Evolutionary conservation across 495 filamentous ascomycete genomes (phyloP), one percentile per base, ranked within the genome.

Genomic region (Echria macrotheca): DNA sequence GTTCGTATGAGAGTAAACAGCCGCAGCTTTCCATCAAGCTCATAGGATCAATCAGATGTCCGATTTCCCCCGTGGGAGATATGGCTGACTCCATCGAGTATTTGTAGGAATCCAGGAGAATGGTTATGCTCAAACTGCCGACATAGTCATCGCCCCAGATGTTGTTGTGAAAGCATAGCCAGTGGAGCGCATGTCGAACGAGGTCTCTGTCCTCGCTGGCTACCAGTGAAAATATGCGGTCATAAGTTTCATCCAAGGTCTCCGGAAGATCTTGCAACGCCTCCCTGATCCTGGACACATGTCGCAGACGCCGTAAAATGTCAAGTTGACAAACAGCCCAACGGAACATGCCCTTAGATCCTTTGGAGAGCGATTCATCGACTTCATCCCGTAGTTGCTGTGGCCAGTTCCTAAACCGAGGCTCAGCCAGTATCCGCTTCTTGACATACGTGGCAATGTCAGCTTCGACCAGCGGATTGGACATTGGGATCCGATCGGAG

Each of bases 271-370:
- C n/a, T n/a, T n/a, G n/a, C n/a, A n/a, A n/a, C n/a, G n/a, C n/a
- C n/a, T n/a, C n/a, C n/a, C n/a, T n/a, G n/a, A n/a, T n/a, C n/a
- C n/a, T n/a, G 12, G 58, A 46, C 4, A 44, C 18, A 12, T 73
- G 59, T 12, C 22, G 3, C 31, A 54, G 29, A 18, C 60, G 60
- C 25, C 63, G 52, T 6, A 76, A 37, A 1, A 63, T 57, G 37
- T 73, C 66, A 6, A 76, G 52, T 49, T 74, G 70, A 51, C 70
- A 72, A 5, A 66, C 63, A 4, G 63, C 66, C 72, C 69, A 76
- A 12, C 70, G 69, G 42, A 74, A 74, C 38, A 41, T 41, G 2
- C 38, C 38, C 19, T 24, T 24, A 6, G 69, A 68, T 35, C 60
- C 59, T 0, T 44, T 42, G 1, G 63, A 44, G 18, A 73, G 38